These are phyloP conservation scores for Metschnikowia similis DNA, from an alignment of 805 yeast genomes.

Conservation along the genomic window DNA sequence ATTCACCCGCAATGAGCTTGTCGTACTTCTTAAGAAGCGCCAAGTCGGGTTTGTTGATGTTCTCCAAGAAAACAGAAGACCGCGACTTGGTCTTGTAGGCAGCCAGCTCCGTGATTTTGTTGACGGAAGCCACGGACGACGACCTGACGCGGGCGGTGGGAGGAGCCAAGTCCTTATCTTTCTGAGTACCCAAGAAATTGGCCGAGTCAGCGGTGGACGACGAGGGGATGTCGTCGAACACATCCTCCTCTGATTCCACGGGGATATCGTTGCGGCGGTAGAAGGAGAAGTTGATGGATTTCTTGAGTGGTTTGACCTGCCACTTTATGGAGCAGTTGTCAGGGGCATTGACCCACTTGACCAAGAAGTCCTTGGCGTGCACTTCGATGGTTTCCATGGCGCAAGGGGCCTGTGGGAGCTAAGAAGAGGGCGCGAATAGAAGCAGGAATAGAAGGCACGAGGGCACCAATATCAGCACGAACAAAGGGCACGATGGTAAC, in stretches of 20 bases:
- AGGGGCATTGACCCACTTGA: conserved; percentile 85
- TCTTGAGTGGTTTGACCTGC: conserved; percentile 71
- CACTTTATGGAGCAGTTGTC: conserved; percentile 64
- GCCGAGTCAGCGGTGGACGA: background rate
- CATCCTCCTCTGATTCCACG: background rate
- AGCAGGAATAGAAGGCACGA: too few species aligned
- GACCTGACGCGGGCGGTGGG: conserved; percentile 20
- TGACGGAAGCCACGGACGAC: conserved; percentile 31
- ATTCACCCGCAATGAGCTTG: conserved; percentile 49
- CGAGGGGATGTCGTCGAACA: background rate
- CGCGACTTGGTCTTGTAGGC: conserved; percentile 33
- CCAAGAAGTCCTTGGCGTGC: conserved; percentile 81
- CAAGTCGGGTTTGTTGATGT: conserved; percentile 39
- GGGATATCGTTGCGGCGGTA: conserved; percentile 28
- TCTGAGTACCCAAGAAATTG: background rate
- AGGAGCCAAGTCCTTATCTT: background rate
- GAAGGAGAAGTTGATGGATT: conserved; percentile 39
- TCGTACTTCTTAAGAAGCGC: conserved; percentile 56
- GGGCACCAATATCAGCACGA: too few species aligned
- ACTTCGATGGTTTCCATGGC: conserved; percentile 89
- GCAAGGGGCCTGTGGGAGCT: too few species aligned
- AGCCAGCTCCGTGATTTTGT: conserved; percentile 28
- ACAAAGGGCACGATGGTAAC: too few species aligned
- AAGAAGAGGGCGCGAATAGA: too few species aligned
- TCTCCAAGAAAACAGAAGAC: conserved; percentile 33